Base-by-base conservation (phyloP, 495 filamentous ascomycete genomes). In the Friedmanniomyces endolithicus region DNA sequence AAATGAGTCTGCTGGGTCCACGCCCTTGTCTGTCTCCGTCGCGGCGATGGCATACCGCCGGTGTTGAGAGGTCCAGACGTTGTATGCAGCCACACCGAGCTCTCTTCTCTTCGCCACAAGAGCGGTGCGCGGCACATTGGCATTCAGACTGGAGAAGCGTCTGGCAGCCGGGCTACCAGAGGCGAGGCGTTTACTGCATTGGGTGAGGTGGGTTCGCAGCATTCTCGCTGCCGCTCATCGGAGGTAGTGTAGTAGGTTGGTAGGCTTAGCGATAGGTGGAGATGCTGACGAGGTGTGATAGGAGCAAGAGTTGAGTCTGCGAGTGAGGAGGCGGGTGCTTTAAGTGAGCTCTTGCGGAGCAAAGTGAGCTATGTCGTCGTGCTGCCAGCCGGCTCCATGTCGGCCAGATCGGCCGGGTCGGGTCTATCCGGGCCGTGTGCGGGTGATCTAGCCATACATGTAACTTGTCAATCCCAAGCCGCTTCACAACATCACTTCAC, bases 1-100 rank as follows among this genome's bases (percentile, higher is more conserved):
- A 77, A 96, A 98, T 71, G 83, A 92, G 74, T 98, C 92, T 64
- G 84, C 90, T 50, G 94, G 79, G 65, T 94, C 85, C 50, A 78
- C 75, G 48, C 75, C 75, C 63, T 74, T 72, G 58, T 69, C 64
- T 22, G 75, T 76, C 14, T 77, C 72, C 65, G 78, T 75, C 6
- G 74, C 76, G 48, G 80, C 69, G 29, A 75, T 64, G 23, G 81
- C 81, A 75, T 85, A 85, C 48, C 48, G 45, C 25, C 71, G 61
- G 55, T 35, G 47, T 23, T 61, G 54, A 27, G 58, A 29, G 23
- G 54, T 61, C 67, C 48, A 50, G 62, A 59, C 27, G 62, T 63
- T 66, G 67, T 57, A 75, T 68, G 64, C 54, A 64, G 71, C 54
- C 75, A 74, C 14, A 17, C 59, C 54, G 4, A 61, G 54, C 55